phyloP scores from a whole-genome alignment of 2,329 filamentous ascomycete genomes.

The Gaeumannomyces tritici region DNA sequence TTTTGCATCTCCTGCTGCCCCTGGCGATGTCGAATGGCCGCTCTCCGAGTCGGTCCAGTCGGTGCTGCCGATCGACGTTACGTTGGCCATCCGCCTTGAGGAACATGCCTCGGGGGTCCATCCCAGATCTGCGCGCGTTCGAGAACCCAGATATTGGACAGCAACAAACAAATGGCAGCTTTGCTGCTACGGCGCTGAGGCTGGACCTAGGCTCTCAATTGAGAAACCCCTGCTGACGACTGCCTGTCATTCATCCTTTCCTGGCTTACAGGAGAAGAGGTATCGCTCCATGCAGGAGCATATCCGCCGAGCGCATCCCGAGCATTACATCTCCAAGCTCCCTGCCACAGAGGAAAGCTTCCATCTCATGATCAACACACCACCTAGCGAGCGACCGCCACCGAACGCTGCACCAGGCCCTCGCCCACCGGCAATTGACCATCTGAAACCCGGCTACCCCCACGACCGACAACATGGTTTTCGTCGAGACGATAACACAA shows the following conservation, averaged over 20 bases:
- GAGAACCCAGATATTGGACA: neutral
- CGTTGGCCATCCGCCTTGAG: neutral
- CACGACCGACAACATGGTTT: conserved; percentile 49
- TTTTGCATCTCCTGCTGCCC: neutral
- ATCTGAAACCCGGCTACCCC: conserved; percentile 36
- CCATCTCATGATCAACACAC: conserved; percentile 86
- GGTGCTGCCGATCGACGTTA: neutral
- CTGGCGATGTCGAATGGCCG: too few species aligned
- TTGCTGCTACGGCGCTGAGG: neutral
- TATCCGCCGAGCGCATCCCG: conserved; percentile 91
- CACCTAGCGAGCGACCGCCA: conserved; percentile 42
- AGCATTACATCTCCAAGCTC: conserved; percentile 95
- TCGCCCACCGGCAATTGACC: conserved; percentile 10
- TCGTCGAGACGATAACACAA: conserved; percentile 52
- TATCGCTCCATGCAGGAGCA: conserved; percentile 99
- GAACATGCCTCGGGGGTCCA: too few species aligned
- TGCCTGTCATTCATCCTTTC: neutral
- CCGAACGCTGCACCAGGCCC: conserved; percentile 22
- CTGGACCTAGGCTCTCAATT: neutral
- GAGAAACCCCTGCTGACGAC: conserved; percentile 9
- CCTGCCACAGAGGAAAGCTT: conserved; percentile 98
- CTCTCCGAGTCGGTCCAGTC: neutral
- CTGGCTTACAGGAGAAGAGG: conserved; percentile 21
- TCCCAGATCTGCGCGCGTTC: neutral
- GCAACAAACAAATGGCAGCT: neutral